A percentile compares a stretch with the other conserved stretches of the same genome.
Conservation (phyloP, 768 basidiomycete species). For the Panaeolus cyanescens region DNA sequence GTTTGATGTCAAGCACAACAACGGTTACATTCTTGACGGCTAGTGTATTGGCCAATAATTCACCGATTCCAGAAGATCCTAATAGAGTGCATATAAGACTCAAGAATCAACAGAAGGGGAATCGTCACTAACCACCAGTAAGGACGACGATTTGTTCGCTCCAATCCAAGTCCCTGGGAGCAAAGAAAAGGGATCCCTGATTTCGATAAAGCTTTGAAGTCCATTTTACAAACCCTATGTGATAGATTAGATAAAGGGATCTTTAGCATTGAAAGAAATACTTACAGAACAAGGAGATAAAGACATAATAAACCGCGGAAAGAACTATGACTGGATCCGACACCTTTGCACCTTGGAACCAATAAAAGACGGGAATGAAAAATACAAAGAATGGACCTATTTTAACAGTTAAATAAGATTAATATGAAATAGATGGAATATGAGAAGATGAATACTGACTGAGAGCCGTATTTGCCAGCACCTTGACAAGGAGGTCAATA, state of each 20-base stretch:
- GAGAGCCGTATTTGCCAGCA: slow-evolving; percentile 76
- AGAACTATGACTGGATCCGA: slow-evolving; percentile 52
- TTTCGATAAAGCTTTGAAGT: slow-evolving; percentile 75
- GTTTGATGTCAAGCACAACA: slow-evolving; percentile 84
- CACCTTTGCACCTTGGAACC: slow-evolving; percentile 64
- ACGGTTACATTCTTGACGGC: slow-evolving; percentile 82
- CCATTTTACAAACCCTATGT: slow-evolving; percentile 69
- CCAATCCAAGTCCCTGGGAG: slow-evolving; percentile 74
- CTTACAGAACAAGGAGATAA: slow-evolving; percentile 71
- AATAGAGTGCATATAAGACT: slow-evolving; percentile 4
- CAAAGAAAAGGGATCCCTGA: slow-evolving; percentile 64
- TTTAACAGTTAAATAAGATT: slow-evolving; percentile 5
- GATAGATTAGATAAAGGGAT: slow-evolving; percentile 5
- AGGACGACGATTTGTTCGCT: slow-evolving; percentile 86
- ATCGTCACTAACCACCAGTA: slow-evolving; percentile 71
- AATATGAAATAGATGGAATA: background rate
- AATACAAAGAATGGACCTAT: slow-evolving; percentile 84
- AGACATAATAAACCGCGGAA: slow-evolving; percentile 56
- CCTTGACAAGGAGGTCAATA: slow-evolving; percentile 78
- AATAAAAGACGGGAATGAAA: slow-evolving; percentile 77
- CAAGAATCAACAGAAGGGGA: background rate
- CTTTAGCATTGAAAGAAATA: slow-evolving; percentile 12
- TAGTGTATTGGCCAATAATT: slow-evolving; percentile 84
- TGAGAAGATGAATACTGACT: slow-evolving; percentile 46
- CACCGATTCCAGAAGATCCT: slow-evolving; percentile 91